These are phyloP conservation scores for Backusella tarrabulga DNA, from an alignment of 192 early-diverging fungal genomes.

Conservation along the genomic window DNA sequence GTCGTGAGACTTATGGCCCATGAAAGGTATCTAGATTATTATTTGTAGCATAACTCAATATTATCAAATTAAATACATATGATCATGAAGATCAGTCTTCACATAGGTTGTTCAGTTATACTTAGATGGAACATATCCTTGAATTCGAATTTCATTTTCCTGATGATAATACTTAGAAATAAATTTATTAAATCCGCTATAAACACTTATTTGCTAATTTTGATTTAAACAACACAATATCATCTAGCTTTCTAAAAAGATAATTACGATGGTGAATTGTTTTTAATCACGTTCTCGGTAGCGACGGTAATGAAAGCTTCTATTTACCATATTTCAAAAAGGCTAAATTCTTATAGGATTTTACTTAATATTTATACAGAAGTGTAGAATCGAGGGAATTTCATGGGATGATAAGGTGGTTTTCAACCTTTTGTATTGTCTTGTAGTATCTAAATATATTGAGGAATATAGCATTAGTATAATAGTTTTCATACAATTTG, in stretches of 20 bases:
- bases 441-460: too few species aligned
- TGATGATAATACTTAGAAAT: too few species aligned
- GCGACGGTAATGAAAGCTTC: not conserved
- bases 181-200: too few species aligned
- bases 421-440: too few species aligned
- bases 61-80: not conserved
- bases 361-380: too few species aligned
- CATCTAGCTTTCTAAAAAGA: not conserved
- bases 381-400: too few species aligned
- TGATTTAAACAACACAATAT: not conserved
- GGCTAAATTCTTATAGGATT: not conserved
- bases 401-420: too few species aligned
- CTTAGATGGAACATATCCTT: not conserved
- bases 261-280: not conserved
- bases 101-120: not conserved
- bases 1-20: too few species aligned
- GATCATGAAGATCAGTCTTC: not conserved
- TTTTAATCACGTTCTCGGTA: not conserved
- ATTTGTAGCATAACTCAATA: not conserved
- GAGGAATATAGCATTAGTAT: too few species aligned
- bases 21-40: not conserved
- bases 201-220: not conserved
- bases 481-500: too few species aligned
- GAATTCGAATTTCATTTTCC: too few species aligned
- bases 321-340: not conserved